These are phyloP conservation scores for Fusarium sp. DNA, from an alignment of 2,329 filamentous ascomycete genomes.

Conservation along the genomic window DNA sequence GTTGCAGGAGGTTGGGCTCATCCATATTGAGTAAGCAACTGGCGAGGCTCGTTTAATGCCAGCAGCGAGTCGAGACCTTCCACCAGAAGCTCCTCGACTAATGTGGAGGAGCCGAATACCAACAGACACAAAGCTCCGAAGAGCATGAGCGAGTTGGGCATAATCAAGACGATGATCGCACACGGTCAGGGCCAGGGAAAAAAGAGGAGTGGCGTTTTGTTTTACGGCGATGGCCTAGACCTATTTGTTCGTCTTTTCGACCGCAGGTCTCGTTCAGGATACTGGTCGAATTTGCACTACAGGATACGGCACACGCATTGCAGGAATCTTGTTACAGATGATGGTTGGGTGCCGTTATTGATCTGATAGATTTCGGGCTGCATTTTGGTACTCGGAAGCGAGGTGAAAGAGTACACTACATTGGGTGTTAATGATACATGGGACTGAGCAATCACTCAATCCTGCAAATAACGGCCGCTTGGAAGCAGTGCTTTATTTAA, in stretches of 20 bases:
- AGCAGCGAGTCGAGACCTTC: constrained; percentile 2
- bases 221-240: constrained; percentile 25
- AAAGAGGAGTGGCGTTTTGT: constrained; percentile 44
- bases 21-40: constrained; percentile 48
- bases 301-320: constrained; percentile 28
- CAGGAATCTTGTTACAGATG: constrained; percentile 22
- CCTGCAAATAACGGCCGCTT: constrained; percentile 32
- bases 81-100: not conserved
- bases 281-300: constrained; percentile 20
- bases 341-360: constrained; percentile 23
- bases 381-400: constrained; percentile 25
- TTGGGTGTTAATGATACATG: constrained; percentile 38
- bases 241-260: constrained; percentile 17
- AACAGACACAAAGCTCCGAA: constrained; percentile 22
- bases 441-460: constrained; percentile 31
- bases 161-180: constrained; percentile 29
- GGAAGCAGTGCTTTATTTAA: constrained; percentile 12
- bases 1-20: constrained; percentile 92
- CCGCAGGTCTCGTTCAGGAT: constrained; percentile 15
- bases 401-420: constrained; percentile 18
- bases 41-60: constrained; percentile 13
- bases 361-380: constrained; percentile 39
- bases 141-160: constrained; percentile 32
- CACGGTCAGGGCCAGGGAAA: constrained; percentile 32
- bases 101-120: constrained; percentile 21